phyloP scores from a whole-genome alignment of 2,329 filamentous ascomycete genomes.

The Pseudogymnoascus sp. region DNA sequence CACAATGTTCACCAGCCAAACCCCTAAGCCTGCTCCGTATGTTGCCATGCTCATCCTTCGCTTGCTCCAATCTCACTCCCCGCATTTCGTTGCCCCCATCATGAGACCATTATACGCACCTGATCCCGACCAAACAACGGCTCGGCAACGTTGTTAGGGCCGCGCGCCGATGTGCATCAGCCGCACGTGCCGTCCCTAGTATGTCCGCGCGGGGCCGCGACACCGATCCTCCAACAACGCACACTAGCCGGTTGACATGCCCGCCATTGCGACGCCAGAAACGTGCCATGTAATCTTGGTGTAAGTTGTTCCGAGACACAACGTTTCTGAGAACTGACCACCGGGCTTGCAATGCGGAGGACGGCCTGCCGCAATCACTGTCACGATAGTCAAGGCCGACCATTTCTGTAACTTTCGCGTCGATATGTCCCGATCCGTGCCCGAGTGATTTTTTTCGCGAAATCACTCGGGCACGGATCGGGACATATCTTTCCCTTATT shows the following conservation, averaged over 20 bases:
- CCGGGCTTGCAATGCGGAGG: background rate
- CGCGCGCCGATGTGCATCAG: background rate
- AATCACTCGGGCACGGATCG: too few species aligned
- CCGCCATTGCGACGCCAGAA: background rate
- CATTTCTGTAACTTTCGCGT: background rate
- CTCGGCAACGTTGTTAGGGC: background rate
- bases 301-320: background rate
- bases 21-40: background rate
- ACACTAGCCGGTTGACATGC: background rate
- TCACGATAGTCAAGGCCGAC: background rate
- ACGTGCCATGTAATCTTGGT: background rate
- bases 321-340: background rate
- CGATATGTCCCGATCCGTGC: background rate
- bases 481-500: background rate
- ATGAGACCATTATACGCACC: background rate
- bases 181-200: slow-evolving; percentile 3
- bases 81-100: background rate
- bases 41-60: background rate
- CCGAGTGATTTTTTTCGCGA: too few species aligned
- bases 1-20: background rate
- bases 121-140: background rate
- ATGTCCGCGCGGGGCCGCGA: background rate
- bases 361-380: background rate
- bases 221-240: background rate
- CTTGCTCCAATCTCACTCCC: background rate